phyloP scores from a whole-genome alignment of 148 eudicot species.

The Vaccinium corymbosum region DNA sequence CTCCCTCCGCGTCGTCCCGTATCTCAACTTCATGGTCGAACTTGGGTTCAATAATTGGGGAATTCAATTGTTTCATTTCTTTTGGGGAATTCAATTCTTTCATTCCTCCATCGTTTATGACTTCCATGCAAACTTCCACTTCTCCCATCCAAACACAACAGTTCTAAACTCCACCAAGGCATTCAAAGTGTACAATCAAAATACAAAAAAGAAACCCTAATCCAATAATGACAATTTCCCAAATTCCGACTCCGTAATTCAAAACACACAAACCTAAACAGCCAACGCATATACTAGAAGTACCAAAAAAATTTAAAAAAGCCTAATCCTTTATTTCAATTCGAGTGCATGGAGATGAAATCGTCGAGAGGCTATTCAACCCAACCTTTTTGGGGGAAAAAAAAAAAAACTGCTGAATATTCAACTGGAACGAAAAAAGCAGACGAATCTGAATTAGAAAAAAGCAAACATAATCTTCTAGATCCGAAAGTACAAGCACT shows the following conservation, averaged over 20 bases:
- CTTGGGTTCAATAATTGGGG: constrained; percentile 35
- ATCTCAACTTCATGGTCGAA: constrained; percentile 36
- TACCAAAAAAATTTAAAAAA: neutral
- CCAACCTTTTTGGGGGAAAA: neutral
- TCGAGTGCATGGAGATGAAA: neutral
- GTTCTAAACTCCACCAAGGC: constrained; percentile 3
- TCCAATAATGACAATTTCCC: neutral
- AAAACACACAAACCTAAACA: constrained; percentile 6
- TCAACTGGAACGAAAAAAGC: neutral
- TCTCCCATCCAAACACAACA: constrained; percentile 30
- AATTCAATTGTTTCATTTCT: neutral
- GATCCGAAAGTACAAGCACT: constrained; percentile 11
- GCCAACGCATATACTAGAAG: neutral
- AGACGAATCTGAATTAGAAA: neutral
- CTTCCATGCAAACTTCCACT: neutral
- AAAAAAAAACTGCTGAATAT: neutral
- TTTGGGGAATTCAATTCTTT: too few species aligned
- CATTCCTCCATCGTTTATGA: too few species aligned
- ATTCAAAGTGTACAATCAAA: neutral
- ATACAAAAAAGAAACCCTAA: neutral
- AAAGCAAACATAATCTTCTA: neutral
- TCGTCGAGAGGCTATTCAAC: neutral
- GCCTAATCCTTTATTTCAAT: neutral
- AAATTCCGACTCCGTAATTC: neutral
- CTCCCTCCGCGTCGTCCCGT: constrained; percentile 19